phyloP scores from a whole-genome alignment of 2,329 filamentous ascomycete genomes.

The Ophiosphaerella korrae region DNA sequence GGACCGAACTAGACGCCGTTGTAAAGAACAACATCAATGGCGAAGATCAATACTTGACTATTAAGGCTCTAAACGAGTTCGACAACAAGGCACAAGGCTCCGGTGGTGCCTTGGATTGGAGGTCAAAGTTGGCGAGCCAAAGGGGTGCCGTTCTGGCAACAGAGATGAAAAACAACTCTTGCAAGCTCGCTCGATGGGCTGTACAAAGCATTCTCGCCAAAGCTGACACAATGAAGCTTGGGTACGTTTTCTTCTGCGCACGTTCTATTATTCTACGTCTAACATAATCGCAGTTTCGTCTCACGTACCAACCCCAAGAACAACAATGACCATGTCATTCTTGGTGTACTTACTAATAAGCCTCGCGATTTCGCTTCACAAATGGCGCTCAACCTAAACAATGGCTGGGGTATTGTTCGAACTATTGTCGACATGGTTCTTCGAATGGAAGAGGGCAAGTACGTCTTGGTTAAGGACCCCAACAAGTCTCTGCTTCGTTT shows the following conservation, averaged over 20 bases:
- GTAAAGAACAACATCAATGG: conserved; percentile 92
- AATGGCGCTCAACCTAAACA: conserved; percentile 97
- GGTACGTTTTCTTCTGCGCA: conserved; percentile 60
- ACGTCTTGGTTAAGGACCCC: conserved; percentile 82
- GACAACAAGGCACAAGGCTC: conserved; percentile 97
- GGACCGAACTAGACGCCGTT: conserved; percentile 93
- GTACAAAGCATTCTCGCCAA: conserved; percentile 95
- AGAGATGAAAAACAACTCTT: conserved; percentile 99
- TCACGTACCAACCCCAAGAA: conserved; percentile 90
- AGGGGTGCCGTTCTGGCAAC: conserved; percentile 97
- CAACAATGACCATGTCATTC: conserved; percentile 91
- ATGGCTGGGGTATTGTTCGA: conserved; percentile 98
- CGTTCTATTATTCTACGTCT: conserved; percentile 1
- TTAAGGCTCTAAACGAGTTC: conserved; percentile 99
- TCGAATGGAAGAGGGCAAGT: conserved; percentile 78
- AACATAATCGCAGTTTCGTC: conserved; percentile 72
- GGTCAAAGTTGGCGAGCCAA: conserved; percentile 90
- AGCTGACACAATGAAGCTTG: conserved; percentile 98
- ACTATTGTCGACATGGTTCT: conserved; percentile 96
- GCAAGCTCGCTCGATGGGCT: conserved; percentile 98
- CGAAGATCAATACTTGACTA: conserved; percentile 86
- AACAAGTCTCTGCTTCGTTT: conserved; percentile 95
- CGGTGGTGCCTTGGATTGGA: conserved; percentile 95
- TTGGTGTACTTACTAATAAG: conserved; percentile 97
- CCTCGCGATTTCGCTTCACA: conserved; percentile 94